Percentiles rank a stretch among this genome's conserved stretches.
phyloP scores from a whole-genome alignment of 352 stramenopile genomes.

The Phytopythium ostracodes region DNA sequence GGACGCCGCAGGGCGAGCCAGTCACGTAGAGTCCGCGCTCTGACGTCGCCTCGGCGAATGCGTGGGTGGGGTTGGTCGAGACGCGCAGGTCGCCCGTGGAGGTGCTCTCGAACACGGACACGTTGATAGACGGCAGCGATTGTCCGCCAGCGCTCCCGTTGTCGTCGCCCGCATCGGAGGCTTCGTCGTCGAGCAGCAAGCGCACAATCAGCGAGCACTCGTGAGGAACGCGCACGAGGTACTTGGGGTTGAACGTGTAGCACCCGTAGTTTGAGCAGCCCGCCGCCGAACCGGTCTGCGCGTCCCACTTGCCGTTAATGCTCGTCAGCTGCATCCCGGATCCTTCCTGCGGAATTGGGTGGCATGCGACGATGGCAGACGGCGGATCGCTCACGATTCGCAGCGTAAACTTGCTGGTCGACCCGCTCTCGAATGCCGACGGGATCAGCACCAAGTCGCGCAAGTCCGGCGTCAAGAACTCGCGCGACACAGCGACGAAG shows the following conservation, averaged over 20 bases:
- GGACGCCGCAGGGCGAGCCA: constrained; percentile 47
- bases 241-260: constrained; percentile 83
- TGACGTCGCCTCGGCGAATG: constrained; percentile 44
- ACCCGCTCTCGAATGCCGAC: constrained; percentile 62
- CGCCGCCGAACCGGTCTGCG: constrained; percentile 46
- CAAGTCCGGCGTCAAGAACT: constrained; percentile 17
- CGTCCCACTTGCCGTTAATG: constrained; percentile 47
- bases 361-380: constrained; percentile 21
- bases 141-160: not conserved
- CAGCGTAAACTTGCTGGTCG: constrained; percentile 45
- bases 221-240: constrained; percentile 50
- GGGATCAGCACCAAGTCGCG: constrained; percentile 62
- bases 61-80: constrained; percentile 52
- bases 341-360: constrained; percentile 47
- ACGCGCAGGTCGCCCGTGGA: constrained; percentile 50
- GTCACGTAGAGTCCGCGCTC: constrained; percentile 50
- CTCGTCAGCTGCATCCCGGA: constrained; percentile 41
- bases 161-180: constrained; percentile 6
- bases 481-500: constrained; percentile 45
- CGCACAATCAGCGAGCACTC: constrained; percentile 55
- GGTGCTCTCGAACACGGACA: constrained; percentile 67
- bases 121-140: constrained; percentile 50
- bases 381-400: constrained; percentile 56
- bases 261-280: constrained; percentile 78
- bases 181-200: constrained; percentile 30